Base-by-base conservation (phyloP, 2,329 filamentous ascomycete species). In the Hymenoscyphus repandus region DNA sequence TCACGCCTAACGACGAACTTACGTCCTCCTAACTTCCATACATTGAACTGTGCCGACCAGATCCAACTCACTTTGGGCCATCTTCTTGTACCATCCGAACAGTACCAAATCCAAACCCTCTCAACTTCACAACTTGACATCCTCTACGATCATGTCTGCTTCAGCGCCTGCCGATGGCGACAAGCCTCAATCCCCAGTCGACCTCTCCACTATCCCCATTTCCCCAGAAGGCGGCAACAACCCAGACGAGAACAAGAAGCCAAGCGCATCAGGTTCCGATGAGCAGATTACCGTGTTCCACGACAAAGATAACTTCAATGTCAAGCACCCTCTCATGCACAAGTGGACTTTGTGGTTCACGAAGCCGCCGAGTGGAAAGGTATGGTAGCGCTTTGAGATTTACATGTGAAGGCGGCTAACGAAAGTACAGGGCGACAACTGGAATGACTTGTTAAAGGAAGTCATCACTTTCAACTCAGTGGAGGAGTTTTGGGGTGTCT, bases 261-360 rank as follows among this genome's bases (percentile, higher is more conserved):
- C 74, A 49, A 70, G 69, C 51, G 64, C 67, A 49, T 75, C 76
- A 49, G 70, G 70, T 48, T 73, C 75, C 58, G 72, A 71, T 58
- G 85, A 91, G 68, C 76, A 87, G 46, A 79, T 96, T 64, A 99
- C 93, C 42, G 92, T 99, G 62, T 99, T 99, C 76, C 91, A 99
- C 70, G 90, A 97, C 74, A 87, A 93, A 63, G 88, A 96, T 61
- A 96, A 99, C 79, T 99, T 99, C 82, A 99, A 95, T 65, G 93
- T 99, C 72, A 99, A 97, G 80, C 93, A 99, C 71, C 92, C 91
- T 60, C 80, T 99, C 55, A 91, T 95, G 80, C 88, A 96, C 78
- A 87, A 88, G 69, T 99, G 93, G 93, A 97, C 93, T 53, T 78
- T 99, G 50, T 99, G 95, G 95, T 99, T 97, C 78, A 97, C 92